phyloP scores from a whole-genome alignment of 768 basidiomycete species.

The Lactarius akahatsu region DNA sequence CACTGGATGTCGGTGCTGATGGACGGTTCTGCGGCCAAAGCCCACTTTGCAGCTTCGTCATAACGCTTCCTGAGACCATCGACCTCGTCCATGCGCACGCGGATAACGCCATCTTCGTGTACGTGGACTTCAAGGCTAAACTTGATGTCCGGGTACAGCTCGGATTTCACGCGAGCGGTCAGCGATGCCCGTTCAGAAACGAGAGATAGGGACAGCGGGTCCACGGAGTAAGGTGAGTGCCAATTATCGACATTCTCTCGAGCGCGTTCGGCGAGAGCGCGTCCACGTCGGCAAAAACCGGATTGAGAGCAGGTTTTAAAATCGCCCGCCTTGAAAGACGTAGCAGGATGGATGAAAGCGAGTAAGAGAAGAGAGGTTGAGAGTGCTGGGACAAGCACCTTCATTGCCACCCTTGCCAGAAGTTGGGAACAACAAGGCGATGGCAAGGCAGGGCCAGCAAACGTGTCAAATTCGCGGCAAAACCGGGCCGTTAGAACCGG shows the following conservation, averaged over 20 bases:
- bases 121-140: conserved; percentile 83
- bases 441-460: background rate
- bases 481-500: background rate
- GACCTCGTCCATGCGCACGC: conserved; percentile 92
- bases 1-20: conserved; percentile 61
- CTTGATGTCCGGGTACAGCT: conserved; percentile 78
- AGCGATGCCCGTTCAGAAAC: conserved; percentile 58
- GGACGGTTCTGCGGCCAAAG: conserved; percentile 69
- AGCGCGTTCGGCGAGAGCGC: conserved; percentile 77
- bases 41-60: conserved; percentile 91
- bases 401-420: conserved; percentile 24
- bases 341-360: conserved; percentile 36
- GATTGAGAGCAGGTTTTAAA: conserved; percentile 96
- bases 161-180: conserved; percentile 73
- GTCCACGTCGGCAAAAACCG: conserved; percentile 91
- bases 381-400: conserved; percentile 24
- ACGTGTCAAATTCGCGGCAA: background rate
- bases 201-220: conserved; percentile 52
- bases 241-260: conserved; percentile 56
- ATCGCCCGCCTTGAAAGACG: conserved; percentile 75
- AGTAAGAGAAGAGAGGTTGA: conserved; percentile 36
- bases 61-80: conserved; percentile 79
- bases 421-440: background rate
- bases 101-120: conserved; percentile 83
- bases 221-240: conserved; percentile 85